phyloP scores from a whole-genome alignment of 306 rosid genomes.

The Cercis canadensis region DNA sequence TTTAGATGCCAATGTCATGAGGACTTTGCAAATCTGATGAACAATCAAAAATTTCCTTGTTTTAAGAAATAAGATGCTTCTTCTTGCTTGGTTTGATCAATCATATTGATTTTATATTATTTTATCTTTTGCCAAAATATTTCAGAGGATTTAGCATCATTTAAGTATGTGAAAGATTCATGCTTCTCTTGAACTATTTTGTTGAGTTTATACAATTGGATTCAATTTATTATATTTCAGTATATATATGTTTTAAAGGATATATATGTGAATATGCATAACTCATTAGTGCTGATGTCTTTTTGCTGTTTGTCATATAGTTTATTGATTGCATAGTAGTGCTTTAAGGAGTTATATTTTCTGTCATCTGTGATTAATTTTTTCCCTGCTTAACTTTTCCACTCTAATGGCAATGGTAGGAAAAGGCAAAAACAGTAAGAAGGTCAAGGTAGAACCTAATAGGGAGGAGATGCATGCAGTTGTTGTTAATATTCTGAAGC shows the following conservation, averaged over 20 bases:
- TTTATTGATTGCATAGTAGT: too few species aligned
- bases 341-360: too few species aligned
- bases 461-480: slow-evolving; percentile 81
- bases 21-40: slow-evolving; percentile 39
- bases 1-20: slow-evolving; percentile 47
- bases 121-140: too few species aligned
- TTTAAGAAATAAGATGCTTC: slow-evolving; percentile 40
- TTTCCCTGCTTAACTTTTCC: slow-evolving; percentile 25
- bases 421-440: slow-evolving; percentile 79
- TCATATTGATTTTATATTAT: not conserved
- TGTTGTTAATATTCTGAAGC: slow-evolving; percentile 83
- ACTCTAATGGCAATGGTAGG: slow-evolving; percentile 47
- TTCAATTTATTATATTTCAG: not conserved
- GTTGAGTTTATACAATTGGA: too few species aligned
- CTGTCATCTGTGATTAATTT: too few species aligned
- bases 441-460: slow-evolving; percentile 80
- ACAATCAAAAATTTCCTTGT: slow-evolving; percentile 42
- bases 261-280: too few species aligned
- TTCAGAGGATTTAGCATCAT: not conserved
- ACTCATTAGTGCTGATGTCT: too few species aligned
- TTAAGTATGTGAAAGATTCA: too few species aligned
- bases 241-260: too few species aligned
- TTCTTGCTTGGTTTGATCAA: not conserved
- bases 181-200: too few species aligned
- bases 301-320: too few species aligned